Percentiles rank a stretch among this genome's conserved stretches.
These are phyloP conservation scores for Pinus tabuliformis DNA, from an alignment of 75 land plant genomes.

Conservation along the genomic window DNA sequence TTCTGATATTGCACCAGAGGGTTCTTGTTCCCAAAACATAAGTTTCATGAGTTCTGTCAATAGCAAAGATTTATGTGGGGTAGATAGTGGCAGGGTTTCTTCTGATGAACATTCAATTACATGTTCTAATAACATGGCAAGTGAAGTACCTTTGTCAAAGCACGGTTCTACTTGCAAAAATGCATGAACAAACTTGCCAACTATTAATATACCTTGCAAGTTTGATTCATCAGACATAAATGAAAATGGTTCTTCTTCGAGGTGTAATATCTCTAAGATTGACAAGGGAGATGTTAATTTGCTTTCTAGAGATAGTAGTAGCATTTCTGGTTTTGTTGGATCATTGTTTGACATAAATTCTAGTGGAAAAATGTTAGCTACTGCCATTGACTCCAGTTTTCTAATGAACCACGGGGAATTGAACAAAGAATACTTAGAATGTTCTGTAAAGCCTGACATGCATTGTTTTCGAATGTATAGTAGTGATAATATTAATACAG, in stretches of 20 bases:
- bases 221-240: background rate
- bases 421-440: too few species aligned
- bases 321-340: background rate
- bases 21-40: conserved; percentile 3
- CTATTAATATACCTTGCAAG: background rate
- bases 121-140: background rate
- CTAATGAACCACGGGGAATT: too few species aligned
- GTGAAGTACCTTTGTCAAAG: background rate
- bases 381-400: too few species aligned
- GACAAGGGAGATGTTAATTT: background rate
- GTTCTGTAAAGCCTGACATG: too few species aligned
- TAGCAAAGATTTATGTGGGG: background rate
- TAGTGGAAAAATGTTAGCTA: background rate
- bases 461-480: too few species aligned
- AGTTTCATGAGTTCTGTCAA: background rate
- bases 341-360: background rate
- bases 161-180: background rate
- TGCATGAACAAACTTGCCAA: background rate
- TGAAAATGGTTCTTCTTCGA: background rate
- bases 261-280: background rate
- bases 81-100: background rate
- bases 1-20: background rate
- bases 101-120: background rate
- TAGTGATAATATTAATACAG: too few species aligned
- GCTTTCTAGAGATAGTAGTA: conserved; percentile 2